A percentile compares a stretch with the other conserved stretches of the same genome.
Evolutionary conservation across 352 stramenopile species (phyloP).

Genomic region (Globisporangium uncinulatum): DNA sequence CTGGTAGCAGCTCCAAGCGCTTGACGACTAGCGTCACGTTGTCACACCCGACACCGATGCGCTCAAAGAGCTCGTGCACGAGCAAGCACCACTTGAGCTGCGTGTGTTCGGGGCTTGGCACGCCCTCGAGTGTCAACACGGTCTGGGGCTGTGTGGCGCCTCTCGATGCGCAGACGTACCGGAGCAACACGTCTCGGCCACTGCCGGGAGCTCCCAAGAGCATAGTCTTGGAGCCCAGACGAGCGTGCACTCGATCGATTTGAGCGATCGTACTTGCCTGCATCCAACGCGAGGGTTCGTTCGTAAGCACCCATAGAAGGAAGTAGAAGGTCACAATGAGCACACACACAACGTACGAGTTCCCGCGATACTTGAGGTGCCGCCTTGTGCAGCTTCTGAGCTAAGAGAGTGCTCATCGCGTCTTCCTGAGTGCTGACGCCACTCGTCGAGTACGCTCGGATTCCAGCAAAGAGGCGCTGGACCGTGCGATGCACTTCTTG

Average conservation of each 20-base stretch:
- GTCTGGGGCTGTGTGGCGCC: conserved; percentile 14
- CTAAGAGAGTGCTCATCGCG: neutral
- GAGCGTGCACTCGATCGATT: conserved; percentile 40
- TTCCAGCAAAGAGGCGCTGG: conserved; percentile 28
- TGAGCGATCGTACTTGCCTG: conserved; percentile 26
- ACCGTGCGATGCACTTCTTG: conserved; percentile 7
- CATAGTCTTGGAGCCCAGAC: conserved; percentile 30
- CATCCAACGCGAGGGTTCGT: too few species aligned
- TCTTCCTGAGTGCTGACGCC: neutral
- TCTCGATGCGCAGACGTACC: conserved; percentile 22
- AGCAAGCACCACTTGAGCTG: conserved; percentile 32
- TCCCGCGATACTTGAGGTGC: conserved; percentile 20
- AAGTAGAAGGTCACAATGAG: neutral
- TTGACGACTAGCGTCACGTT: conserved; percentile 59
- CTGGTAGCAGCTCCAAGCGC: conserved; percentile 32
- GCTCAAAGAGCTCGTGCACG: conserved; percentile 42
- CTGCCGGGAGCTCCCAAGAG: conserved; percentile 24
- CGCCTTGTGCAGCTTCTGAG: conserved; percentile 5
- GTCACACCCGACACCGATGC: conserved; percentile 43
- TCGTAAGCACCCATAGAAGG: neutral
- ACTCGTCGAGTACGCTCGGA: conserved; percentile 14
- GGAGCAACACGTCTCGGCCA: conserved; percentile 32
- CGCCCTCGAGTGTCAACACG: conserved; percentile 25
- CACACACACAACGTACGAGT: conserved; percentile 24
- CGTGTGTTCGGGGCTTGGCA: conserved; percentile 15